Evolutionary conservation across 2,329 filamentous ascomycete species (phyloP), one percentile per base, ranked within the genome.

Genomic region (Neurospora crassa): DNA sequence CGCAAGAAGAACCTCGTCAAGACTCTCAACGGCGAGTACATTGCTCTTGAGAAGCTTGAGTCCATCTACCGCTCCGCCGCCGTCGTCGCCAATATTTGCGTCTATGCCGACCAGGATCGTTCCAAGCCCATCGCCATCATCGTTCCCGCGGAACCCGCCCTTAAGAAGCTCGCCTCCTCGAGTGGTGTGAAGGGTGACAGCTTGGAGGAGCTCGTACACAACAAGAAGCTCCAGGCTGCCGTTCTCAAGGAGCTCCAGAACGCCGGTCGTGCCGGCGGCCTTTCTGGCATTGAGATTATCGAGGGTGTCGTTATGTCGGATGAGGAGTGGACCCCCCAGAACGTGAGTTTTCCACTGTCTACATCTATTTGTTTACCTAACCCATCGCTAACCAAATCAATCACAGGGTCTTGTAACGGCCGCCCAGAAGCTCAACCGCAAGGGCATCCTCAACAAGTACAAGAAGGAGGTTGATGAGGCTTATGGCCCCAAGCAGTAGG

Each of bases 1-100:
- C 91, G 92, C 79, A 94, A 94, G 89, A 95, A 95, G 89, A 95
- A 95, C 82, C 82, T 96, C 75, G 90, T 94, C 82, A 94, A 94
- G 88, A 94, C 91, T 2, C 85, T 91, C 71, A 91, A 92, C 76
- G 91, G 91, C 78, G 91, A 94, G 83, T 94, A 94, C 82, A 93
- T 94, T 80, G 92, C 91, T 3, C 85, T 94, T 12, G 91, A 94
- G 85, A 94, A 91, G 81, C 83, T 87, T 71, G 85, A 87, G 79
- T 85, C 84, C 20, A 79, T 86, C 72, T 86, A 86, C 80, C 84
- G 86, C 29, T 83, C 86, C 34, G 80, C 83, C 5, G 75, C 78
- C 18, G 81, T 87, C 10, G 86, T 88, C 12, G 84, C 81, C 73
- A 88, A 88, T 77, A 87, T 88, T 73, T 87, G 86, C 79, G 84